Evolutionary conservation across 148 eudicot genomes (phyloP), one percentile per base, ranked within the genome.

Genomic region (Vaccinium corymbosum): DNA sequence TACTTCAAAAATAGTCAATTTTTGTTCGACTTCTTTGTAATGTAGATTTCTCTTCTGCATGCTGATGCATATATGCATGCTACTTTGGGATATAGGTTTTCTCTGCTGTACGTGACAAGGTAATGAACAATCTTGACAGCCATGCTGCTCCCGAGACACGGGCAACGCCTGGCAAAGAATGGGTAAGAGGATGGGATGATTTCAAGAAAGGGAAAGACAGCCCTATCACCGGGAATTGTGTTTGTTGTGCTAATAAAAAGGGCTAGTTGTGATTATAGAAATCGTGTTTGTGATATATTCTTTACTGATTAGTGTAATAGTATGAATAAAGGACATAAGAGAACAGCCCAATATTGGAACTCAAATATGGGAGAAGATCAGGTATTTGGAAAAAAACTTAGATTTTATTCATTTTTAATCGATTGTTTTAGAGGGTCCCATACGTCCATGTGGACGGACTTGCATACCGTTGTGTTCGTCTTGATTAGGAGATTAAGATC

Each of bases 171-270:
- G 99, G 99, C 25, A 88, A 93, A 61, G 90, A 94, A 82, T 97
- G 99, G 99, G 99, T 97, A 22, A 90, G 98, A 89, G 99, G 98
- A 74, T 97, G 99, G 99, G 98, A 97, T 87, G 99, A 97, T 84
- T 90, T 93, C 53, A 94, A 93, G 90, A 93, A 87, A 88, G 94
- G 95, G 38, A 91, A 89, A 80, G 92, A 91, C 80, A 84, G 89
- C 81, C 95, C 97, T 46, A 57, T 93, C 16, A 55, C 92, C 1
- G 99, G 99, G 52, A 97, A 62, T 22, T 62, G 70, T 22, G 70
- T 61, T 61, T 62, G 27, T 62, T 62, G 13, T n/a, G 7, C 70
- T 46, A 61, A n/a, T 59, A 56, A 68, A 29, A 3, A 51, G 15
- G 9, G 52, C 46, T 8, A 19, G 53, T 3, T 48, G 55, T 76